Conservation (phyloP, 345 rosid genomes). For the Tarenaya hassleriana region DNA sequence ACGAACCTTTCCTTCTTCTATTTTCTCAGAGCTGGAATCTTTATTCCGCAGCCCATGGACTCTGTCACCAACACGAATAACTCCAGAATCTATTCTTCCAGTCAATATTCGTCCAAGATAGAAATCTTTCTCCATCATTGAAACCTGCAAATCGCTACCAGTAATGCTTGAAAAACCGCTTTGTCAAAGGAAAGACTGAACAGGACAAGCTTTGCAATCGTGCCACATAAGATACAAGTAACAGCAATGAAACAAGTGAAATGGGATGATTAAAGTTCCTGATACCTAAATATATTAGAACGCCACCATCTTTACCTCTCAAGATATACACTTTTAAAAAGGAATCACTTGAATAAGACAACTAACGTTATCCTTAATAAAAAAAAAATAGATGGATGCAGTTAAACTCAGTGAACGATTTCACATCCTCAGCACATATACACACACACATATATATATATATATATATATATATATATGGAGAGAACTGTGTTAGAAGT, state of each 20-base stretch:
- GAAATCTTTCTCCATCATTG: slow-evolving; percentile 94
- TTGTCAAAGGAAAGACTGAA: slow-evolving; percentile 12
- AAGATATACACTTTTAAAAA: slow-evolving; percentile 6
- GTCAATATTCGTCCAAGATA: slow-evolving; percentile 94
- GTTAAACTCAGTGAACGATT: slow-evolving; percentile 5
- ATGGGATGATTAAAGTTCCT: slow-evolving; percentile 3
- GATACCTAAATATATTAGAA: background rate
- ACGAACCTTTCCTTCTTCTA: slow-evolving; percentile 96
- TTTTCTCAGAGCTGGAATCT: slow-evolving; percentile 62
- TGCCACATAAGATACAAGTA: background rate
- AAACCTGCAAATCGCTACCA: slow-evolving; percentile 50
- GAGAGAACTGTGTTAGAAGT: too few relatives aligned
- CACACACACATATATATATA: background rate
- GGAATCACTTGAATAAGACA: background rate
- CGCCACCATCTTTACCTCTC: background rate
- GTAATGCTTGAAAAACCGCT: slow-evolving; percentile 15
- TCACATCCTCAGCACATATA: slow-evolving; percentile 1
- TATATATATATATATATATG: too few relatives aligned
- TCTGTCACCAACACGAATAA: slow-evolving; percentile 69
- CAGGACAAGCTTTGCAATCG: slow-evolving; percentile 2
- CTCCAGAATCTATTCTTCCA: slow-evolving; percentile 77
- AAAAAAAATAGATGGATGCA: background rate
- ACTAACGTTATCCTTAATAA: slow-evolving; percentile 8
- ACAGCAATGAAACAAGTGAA: background rate
- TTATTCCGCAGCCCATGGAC: slow-evolving; percentile 65